Evolutionary conservation across 345 rosid genomes (phyloP).

Genomic region (Pistacia integerrima): DNA sequence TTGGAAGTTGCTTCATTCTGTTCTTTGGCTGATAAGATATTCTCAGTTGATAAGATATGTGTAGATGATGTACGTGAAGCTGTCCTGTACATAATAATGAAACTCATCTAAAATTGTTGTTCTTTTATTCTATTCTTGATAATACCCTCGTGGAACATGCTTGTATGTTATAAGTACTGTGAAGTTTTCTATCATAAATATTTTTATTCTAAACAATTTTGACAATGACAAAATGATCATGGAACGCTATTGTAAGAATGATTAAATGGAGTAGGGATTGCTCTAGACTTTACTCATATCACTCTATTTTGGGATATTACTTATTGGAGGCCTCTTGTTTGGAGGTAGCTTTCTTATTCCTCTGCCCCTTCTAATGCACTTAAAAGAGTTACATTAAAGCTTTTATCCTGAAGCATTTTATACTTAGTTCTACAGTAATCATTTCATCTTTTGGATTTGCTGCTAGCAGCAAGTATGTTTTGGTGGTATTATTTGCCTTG

Average conservation of each 20-base stretch:
- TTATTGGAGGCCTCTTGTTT: neutral
- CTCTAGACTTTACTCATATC: neutral
- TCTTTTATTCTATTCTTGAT: neutral
- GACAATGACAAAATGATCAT: neutral
- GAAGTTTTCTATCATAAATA: too few relatives aligned
- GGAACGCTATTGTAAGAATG: neutral
- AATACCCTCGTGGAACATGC: neutral
- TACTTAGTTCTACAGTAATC: neutral
- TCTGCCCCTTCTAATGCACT: neutral
- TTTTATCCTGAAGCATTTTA: constrained; percentile 7
- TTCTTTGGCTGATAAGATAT: neutral
- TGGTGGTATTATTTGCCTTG: neutral
- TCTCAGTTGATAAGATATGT: neutral
- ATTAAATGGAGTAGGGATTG: neutral
- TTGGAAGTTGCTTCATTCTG: constrained; percentile 5
- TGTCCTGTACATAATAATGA: neutral
- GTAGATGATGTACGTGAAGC: neutral
- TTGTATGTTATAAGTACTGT: neutral
- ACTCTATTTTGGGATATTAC: neutral
- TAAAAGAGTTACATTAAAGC: neutral
- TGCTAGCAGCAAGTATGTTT: neutral
- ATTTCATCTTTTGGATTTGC: neutral
- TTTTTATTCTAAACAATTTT: neutral
- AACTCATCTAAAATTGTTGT: neutral
- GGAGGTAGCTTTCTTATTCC: neutral